Conservation (phyloP, 2,329 filamentous ascomycete genomes). For the Calonectria hongkongensis region DNA sequence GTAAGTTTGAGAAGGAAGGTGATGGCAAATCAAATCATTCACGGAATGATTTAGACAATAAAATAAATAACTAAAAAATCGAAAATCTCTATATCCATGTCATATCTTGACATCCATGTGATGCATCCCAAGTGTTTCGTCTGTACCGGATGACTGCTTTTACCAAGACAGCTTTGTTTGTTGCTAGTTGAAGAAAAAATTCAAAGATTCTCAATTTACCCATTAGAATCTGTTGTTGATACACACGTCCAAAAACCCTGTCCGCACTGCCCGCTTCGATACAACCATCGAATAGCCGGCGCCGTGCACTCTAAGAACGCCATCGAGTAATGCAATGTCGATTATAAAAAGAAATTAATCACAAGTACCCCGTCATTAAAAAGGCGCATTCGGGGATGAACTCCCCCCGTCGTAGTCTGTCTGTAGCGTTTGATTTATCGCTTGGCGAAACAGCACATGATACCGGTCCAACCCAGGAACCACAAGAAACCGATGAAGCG, state of each 20-base stretch:
- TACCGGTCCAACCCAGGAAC: constrained; percentile 52
- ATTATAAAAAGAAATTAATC: constrained; percentile 12
- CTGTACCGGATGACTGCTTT: constrained; percentile 20
- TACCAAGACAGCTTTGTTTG: not conserved
- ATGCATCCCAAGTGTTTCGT: constrained; percentile 19
- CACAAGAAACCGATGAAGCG: constrained; percentile 53
- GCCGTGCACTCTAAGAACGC: constrained; percentile 23
- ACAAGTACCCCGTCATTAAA: constrained; percentile 12
- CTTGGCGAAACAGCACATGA: constrained; percentile 52
- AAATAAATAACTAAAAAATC: constrained; percentile 14
- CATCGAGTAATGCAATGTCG: constrained; percentile 24
- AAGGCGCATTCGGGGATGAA: not conserved
- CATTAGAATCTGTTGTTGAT: constrained; percentile 26
- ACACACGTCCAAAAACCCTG: constrained; percentile 5
- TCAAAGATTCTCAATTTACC: constrained; percentile 11
- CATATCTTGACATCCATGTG: constrained; percentile 17
- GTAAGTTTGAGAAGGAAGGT: too few species aligned
- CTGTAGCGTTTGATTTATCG: constrained; percentile 17
- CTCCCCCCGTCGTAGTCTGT: not conserved
- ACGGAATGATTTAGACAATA: constrained; percentile 6
- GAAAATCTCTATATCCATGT: constrained; percentile 24
- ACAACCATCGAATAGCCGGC: not conserved
- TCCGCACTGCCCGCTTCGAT: constrained; percentile 5
- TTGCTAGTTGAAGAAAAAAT: constrained; percentile 12
- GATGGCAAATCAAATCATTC: constrained; percentile 3